Percentiles rank a stretch among this genome's conserved stretches.
Conservation (phyloP, 495 filamentous ascomycete genomes). For the Neurospora tetrasperma region DNA sequence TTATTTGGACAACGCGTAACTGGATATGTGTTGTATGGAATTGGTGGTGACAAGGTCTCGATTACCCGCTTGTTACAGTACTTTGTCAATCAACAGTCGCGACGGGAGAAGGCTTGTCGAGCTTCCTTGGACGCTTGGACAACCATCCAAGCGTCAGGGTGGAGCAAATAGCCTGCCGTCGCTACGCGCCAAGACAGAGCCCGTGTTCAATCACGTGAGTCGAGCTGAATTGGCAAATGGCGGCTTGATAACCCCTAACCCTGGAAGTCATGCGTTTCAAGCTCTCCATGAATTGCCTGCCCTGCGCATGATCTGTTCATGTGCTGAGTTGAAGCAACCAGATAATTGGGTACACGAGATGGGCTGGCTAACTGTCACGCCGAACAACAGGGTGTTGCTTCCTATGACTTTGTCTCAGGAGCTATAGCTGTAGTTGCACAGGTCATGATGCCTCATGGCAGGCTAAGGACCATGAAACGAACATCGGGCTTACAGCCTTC, state of each 20-base stretch:
- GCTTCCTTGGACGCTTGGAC: background rate
- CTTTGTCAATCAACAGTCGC: background rate
- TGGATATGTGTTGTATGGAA: background rate
- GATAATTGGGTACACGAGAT: background rate
- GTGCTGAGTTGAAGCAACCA: background rate
- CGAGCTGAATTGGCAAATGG: background rate
- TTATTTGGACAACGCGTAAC: constrained; percentile 6
- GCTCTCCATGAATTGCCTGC: background rate
- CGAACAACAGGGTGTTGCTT: background rate
- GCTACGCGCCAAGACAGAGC: background rate
- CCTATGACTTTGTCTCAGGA: background rate
- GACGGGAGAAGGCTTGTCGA: background rate
- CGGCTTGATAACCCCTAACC: background rate
- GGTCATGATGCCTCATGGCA: background rate
- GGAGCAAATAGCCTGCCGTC: background rate
- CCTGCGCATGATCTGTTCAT: background rate
- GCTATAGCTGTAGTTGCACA: background rate
- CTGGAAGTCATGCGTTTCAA: background rate
- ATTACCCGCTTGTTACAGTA: background rate
- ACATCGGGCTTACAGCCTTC: background rate
- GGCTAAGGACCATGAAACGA: background rate
- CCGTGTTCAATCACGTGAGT: background rate
- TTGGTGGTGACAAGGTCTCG: background rate
- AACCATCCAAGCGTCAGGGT: background rate
- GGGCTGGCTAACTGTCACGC: background rate